Evolutionary conservation across 202 grass and related monocot genomes (phyloP), one percentile per base, ranked within the genome.

Genomic region (Bolboschoenoplectus hybrid): DNA sequence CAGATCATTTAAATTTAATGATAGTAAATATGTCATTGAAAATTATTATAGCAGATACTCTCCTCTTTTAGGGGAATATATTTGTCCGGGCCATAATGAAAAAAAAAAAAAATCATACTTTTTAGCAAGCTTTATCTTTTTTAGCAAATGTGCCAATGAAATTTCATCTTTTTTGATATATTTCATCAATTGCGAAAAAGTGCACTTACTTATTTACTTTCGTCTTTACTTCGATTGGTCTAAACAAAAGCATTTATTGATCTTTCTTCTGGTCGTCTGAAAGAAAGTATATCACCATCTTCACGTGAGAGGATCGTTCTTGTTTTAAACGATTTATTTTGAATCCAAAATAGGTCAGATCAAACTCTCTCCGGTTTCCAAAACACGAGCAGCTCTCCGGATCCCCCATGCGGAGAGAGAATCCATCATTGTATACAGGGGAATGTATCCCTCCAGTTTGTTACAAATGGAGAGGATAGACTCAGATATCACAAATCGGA

Each of bases 301-400:
- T 70, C 81, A 83, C 81, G 81, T 83, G 81, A 83, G 68, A 75
- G 46, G 44, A 49, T 11, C 39, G 6, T 13, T 67, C 36, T 26
- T 32, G 0, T 47, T 60, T 60, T 40, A 45, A 81, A 82, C 4
- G 50, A 62, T 45, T 82, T 82, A 82, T 66, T 82, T 65, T 51
- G 63, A 52, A 70, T 83, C 32, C 40, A 41, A 14, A 50, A 83
- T 36, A n/a, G 2, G 40, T 50, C n/a, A 4, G 3, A 4, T 67
- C 32, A 2, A 20, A 79, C 10, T 41, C 72, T 79, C 84, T 86
- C 12, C 38, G 1, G 32, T 79, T 36, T 8, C 3, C 35, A n/a
- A 2, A 40, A 9, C 4, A 2, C 2, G 5, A 12, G 62, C n/a
- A 56, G 2, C 2, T 70, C 20, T 69, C 40, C 26, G 34, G 9